Conservation (phyloP, 192 early-diverging fungal genomes). For the Dimargaris xerosporica region DNA sequence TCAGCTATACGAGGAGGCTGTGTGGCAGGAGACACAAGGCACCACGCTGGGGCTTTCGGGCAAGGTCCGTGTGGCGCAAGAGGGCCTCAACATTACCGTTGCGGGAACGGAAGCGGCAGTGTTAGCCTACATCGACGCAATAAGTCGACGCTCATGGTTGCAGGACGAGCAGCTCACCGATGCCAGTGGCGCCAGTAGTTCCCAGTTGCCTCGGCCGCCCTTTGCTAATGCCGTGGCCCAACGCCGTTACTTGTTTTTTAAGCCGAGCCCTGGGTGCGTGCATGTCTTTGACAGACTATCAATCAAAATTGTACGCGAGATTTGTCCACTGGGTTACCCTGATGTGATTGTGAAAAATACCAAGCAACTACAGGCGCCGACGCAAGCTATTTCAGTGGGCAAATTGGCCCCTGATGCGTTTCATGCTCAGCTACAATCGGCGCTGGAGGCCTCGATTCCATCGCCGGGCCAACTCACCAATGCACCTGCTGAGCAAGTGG, state of each 20-base stretch:
- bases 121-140: conserved; percentile 25
- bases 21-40: conserved; percentile 22
- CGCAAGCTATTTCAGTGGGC: too few species aligned
- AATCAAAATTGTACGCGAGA: conserved; percentile 43
- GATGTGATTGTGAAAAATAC: conserved; percentile 22
- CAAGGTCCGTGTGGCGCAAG: conserved; percentile 34
- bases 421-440: too few species aligned
- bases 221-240: conserved; percentile 4
- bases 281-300: conserved; percentile 44
- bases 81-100: conserved; percentile 53
- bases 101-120: conserved; percentile 30
- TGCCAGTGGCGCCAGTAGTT: conserved; percentile 11
- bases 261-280: conserved; percentile 40
- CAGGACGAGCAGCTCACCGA: conserved; percentile 12
- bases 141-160: not conserved
- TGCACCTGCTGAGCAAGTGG: too few species aligned
- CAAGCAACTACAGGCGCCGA: conserved; percentile 21
- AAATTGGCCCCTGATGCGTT: too few species aligned
- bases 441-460: too few species aligned
- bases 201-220: conserved; percentile 8
- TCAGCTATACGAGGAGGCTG: conserved; percentile 14
- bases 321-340: conserved; percentile 40
- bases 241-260: conserved; percentile 34
- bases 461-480: too few species aligned
- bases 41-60: conserved; percentile 21